Evolutionary conservation across 805 yeast genomes (phyloP).

Genomic region (Kregervanrija fluxuum): DNA sequence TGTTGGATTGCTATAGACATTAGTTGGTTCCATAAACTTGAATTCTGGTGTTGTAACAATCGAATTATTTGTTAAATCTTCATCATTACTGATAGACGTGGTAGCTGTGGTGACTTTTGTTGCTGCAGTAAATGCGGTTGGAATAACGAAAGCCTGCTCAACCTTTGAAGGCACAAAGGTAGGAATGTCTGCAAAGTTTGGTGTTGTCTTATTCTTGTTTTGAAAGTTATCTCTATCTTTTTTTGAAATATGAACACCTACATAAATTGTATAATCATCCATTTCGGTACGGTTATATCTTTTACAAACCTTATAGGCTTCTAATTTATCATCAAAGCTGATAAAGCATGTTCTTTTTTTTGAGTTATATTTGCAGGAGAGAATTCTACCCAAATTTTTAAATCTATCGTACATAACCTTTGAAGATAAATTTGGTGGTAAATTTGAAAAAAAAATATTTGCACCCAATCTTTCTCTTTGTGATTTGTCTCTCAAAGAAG

Average conservation of each 20-base stretch:
- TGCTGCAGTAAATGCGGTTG: too few species aligned
- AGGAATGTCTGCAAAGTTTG: neutral
- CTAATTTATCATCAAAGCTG: conserved; percentile 31
- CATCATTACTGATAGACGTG: neutral
- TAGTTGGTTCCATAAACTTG: neutral
- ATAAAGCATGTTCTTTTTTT: conserved; percentile 30
- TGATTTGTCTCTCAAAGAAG: conserved; percentile 38
- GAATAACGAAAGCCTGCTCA: too few species aligned
- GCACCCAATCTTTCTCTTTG: conserved; percentile 38
- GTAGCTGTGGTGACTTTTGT: too few species aligned
- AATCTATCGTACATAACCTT: conserved; percentile 24
- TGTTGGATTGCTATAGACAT: too few species aligned
- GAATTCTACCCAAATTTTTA: conserved; percentile 20
- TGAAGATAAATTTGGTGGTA: conserved; percentile 30
- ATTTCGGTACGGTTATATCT: conserved; percentile 16
- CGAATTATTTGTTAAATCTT: neutral
- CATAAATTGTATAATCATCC: conserved; percentile 19
- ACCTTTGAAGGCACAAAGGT: neutral
- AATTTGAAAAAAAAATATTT: conserved; percentile 42
- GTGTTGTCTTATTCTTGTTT: neutral
- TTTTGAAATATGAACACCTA: conserved; percentile 23
- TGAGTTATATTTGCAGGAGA: conserved; percentile 25
- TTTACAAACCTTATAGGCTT: conserved; percentile 30
- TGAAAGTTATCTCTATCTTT: conserved; percentile 20
- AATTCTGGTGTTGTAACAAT: neutral